phyloP scores from a whole-genome alignment of 345 rosid species.

The Populus alba region DNA sequence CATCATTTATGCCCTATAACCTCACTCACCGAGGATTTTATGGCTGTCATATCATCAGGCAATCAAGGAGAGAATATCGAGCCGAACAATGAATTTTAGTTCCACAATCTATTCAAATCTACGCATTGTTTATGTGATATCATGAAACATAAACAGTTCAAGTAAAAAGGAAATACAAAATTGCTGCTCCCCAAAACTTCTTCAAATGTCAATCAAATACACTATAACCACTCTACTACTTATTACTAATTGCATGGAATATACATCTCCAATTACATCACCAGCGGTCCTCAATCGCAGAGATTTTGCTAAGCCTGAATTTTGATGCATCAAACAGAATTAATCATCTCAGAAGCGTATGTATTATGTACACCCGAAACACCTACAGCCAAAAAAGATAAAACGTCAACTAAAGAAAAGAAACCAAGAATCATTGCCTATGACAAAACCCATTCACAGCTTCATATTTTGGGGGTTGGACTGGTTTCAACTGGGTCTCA shows the following conservation, averaged over 20 bases:
- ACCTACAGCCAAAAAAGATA: neutral
- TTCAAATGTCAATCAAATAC: neutral
- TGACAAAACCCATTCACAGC: neutral
- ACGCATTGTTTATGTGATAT: neutral
- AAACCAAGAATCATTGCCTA: neutral
- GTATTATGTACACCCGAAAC: constrained; percentile 1
- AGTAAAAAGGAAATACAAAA: neutral
- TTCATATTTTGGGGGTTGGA: neutral
- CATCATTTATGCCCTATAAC: neutral
- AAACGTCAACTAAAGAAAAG: too few relatives aligned
- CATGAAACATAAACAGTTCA: neutral
- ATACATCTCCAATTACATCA: neutral
- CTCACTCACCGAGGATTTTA: neutral
- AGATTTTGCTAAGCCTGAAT: neutral
- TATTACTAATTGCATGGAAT: neutral
- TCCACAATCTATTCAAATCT: neutral
- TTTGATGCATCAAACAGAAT: neutral
- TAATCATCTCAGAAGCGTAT: neutral
- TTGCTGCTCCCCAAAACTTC: neutral
- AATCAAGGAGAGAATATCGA: neutral
- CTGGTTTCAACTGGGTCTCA: neutral
- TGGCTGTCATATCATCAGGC: neutral
- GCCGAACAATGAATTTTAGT: neutral
- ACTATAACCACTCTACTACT: neutral
- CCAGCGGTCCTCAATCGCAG: neutral